Percentiles rank a stretch among this genome's conserved stretches.
Conservation (phyloP, 139 green algal genomes). For the Astrephomene gubernaculifera region DNA sequence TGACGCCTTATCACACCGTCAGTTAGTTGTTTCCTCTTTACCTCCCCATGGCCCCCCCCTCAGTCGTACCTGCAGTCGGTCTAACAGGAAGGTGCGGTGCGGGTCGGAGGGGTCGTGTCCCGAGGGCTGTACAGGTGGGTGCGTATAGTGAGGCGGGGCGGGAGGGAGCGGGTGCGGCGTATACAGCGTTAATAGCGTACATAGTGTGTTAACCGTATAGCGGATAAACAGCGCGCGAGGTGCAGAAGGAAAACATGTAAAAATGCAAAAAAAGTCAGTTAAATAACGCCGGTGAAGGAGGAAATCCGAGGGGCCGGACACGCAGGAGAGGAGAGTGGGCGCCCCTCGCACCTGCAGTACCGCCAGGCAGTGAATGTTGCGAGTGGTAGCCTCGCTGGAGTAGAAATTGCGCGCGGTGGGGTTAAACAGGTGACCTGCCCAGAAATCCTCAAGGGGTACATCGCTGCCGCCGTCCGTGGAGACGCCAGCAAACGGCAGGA, state of each 20-base stretch:
- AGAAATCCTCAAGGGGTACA: neutral
- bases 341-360: conserved; percentile 19
- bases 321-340: too few relatives aligned
- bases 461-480: conserved; percentile 25
- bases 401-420: conserved; percentile 30
- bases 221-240: too few relatives aligned
- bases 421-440: conserved; percentile 35
- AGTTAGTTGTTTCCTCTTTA: too few relatives aligned
- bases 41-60: neutral
- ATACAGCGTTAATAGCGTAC: too few relatives aligned
- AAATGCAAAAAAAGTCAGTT: too few relatives aligned
- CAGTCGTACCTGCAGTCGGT: conserved; percentile 20
- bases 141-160: too few relatives aligned
- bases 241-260: too few relatives aligned
- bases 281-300: too few relatives aligned
- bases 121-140: neutral
- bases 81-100: conserved; percentile 33
- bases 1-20: too few relatives aligned
- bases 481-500: conserved; percentile 25
- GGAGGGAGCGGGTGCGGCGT: too few relatives aligned
- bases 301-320: too few relatives aligned
- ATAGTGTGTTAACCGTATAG: too few relatives aligned
- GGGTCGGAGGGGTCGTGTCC: conserved; percentile 20
- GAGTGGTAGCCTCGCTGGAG: conserved; percentile 9
- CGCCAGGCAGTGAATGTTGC: conserved; percentile 31